Base-by-base conservation (phyloP, 139 green algal species). In the Microglena sp. region DNA sequence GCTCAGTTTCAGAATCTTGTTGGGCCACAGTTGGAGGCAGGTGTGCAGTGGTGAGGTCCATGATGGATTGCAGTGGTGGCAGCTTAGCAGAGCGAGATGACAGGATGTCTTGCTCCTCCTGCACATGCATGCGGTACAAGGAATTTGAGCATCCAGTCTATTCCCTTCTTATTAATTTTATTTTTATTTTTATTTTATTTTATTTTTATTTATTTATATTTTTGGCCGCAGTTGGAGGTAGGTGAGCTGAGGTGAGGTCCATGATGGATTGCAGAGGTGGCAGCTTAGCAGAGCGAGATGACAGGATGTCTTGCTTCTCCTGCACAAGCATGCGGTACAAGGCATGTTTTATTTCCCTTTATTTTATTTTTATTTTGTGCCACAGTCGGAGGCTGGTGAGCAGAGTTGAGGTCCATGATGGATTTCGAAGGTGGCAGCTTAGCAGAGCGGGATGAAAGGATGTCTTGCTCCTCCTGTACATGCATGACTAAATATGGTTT, bases 201-300 rank as follows among this genome's bases (percentile, higher is more conserved):
- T n/a, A n/a, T n/a, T n/a, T n/a, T n/a, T n/a, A n/a, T n/a, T n/a
- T n/a, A n/a, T n/a, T n/a, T n/a, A n/a, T n/a, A n/a, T n/a, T n/a
- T n/a, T n/a, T n/a, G n/a, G n/a, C n/a, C n/a, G n/a, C n/a, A n/a
- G n/a, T n/a, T n/a, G n/a, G n/a, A n/a, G n/a, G n/a, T n/a, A n/a
- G n/a, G n/a, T n/a, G n/a, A 2, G 84, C 84, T 4, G 71, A 62
- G 21, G 84, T 90, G 21, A 90, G 72, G 45, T 90, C 84, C 11
- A 85, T 7, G 27, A 87, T 71, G 1, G 66, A 80, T 71, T 90
- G 78, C 56, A 90, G 65, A 1, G 84, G 84, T 24, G 84, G 84
- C 60, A 90, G 68, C 46, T 72, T 55, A 0, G 62, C 55, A 4
- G 15, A n/a, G 0, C 62, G 64, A 2, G 78, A 73, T 5, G n/a